A percentile compares a stretch with the other conserved stretches of the same genome.
phyloP scores from a whole-genome alignment of 805 yeast species.

The Metschnikowia dekortorum region DNA sequence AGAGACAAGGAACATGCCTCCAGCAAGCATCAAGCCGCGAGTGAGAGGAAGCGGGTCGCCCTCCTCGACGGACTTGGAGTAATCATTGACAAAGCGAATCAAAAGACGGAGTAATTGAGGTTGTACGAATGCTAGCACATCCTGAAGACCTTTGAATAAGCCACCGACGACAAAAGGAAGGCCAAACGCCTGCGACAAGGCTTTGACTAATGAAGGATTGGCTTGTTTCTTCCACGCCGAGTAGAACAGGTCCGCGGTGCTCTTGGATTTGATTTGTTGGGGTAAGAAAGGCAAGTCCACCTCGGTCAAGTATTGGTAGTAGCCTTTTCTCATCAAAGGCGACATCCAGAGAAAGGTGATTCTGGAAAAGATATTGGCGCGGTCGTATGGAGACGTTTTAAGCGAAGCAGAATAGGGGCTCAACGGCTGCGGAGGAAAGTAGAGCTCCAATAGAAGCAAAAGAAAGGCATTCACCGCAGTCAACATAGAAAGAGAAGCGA shows the following conservation, averaged over 20 bases:
- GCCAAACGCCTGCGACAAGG: conserved; percentile 73
- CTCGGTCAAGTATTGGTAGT: conserved; percentile 49
- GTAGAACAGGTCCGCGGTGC: conserved; percentile 47
- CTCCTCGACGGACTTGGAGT: conserved; percentile 29
- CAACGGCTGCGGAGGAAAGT: conserved; percentile 30
- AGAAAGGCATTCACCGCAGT: conserved; percentile 36
- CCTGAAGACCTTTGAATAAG: conserved; percentile 67
- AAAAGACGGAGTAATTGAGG: conserved; percentile 23
- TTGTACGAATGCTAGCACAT: conserved; percentile 51
- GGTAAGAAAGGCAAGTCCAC: conserved; percentile 82
- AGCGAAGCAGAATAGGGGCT: conserved; percentile 2
- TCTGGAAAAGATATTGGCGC: conserved; percentile 61
- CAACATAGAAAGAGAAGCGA: conserved; percentile 26
- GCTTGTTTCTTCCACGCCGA: conserved; percentile 58
- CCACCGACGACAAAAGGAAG: conserved; percentile 66
- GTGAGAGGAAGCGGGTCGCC: conserved; percentile 57
- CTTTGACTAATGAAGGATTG: conserved; percentile 51
- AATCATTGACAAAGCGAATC: conserved; percentile 38
- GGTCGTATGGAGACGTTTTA: conserved; percentile 15
- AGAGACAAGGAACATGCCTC: conserved; percentile 70
- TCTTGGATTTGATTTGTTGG: conserved; percentile 46
- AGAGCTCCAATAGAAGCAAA: conserved; percentile 42
- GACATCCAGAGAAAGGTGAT: conserved; percentile 92
- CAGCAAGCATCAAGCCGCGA: conserved; percentile 70
- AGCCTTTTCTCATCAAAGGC: conserved; percentile 74